Evolutionary conservation across 345 rosid species (phyloP).

Genomic region (Dipteronia sinensis): DNA sequence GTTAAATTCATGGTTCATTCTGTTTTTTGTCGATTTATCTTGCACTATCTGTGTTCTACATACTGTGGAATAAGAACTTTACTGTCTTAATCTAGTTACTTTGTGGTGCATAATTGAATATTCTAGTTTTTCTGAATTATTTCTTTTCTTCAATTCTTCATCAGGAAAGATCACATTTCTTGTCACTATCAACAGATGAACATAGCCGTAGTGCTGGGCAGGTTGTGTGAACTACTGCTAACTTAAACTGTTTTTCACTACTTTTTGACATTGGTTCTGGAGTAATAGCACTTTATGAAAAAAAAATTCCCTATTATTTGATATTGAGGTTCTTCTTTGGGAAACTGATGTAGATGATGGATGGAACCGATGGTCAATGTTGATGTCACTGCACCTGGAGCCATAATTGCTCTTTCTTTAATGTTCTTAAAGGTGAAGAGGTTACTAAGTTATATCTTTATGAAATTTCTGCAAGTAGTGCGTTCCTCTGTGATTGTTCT

Average conservation of each 20-base stretch:
- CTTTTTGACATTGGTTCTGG: not conserved
- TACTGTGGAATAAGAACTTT: conserved; percentile 18
- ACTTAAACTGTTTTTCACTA: conserved; percentile 12
- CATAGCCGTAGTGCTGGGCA: conserved; percentile 65
- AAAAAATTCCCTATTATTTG: not conserved
- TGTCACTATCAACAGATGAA: conserved; percentile 59
- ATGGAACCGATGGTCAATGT: conserved; percentile 72
- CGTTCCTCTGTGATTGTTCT: not conserved
- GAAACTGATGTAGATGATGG: conserved; percentile 61
- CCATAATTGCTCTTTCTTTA: conserved; percentile 82
- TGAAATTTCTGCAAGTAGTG: conserved; percentile 14
- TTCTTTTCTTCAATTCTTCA: conserved; percentile 17
- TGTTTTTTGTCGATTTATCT: conserved; percentile 24
- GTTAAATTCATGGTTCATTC: conserved; percentile 24
- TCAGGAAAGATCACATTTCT: conserved; percentile 67
- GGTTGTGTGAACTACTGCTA: conserved; percentile 47
- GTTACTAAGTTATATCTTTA: conserved; percentile 14
- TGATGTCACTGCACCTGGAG: conserved; percentile 98
- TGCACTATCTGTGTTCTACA: conserved; percentile 12
- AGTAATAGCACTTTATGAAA: not conserved
- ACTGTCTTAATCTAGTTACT: conserved; percentile 9
- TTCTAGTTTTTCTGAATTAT: conserved; percentile 21
- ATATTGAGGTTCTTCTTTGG: conserved; percentile 8
- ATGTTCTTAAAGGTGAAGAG: conserved; percentile 82
- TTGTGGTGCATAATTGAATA: conserved; percentile 7